Base-by-base conservation (phyloP, 2,329 filamentous ascomycete species). In the Magnaporthiopsis rhizophila region DNA sequence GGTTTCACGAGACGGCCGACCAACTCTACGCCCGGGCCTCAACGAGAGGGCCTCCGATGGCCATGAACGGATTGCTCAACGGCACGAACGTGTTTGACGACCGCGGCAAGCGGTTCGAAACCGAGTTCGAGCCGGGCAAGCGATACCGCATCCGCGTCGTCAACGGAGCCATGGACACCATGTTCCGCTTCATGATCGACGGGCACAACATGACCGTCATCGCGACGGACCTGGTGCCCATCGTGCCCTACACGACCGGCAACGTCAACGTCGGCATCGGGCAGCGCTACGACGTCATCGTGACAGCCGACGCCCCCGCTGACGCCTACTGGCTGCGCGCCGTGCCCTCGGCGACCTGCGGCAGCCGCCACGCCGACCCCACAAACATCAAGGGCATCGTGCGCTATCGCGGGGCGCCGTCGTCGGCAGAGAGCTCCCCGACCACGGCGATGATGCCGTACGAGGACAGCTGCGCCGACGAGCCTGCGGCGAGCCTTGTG, bases 201-300 rank as follows among this genome's bases (percentile, higher is more conserved):
- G 74, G 75, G 21, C 81, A 84, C 68, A 74, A 72, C 5, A 68
- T 83, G 66, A 79, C 74, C 0, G 78, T 84, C 50, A 78, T 83
- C 58, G 74, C 78, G 6, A 76, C 75, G 65, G 81, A 83, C 68
- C 79, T 81, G 53, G 79, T 82, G 1, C 74, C 78, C 0, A 72
- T 82, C 64, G 68, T 76, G 63, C 82, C 83, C 0, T 85, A 83
- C 68, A 74, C 73, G 2, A 80, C 79, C 0, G 71, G 78, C 5
- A 72, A 77, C 15, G 71, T 86, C 30, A 78, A 74, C 28, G 74
- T 86, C 28, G 74, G 72, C 50, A 74, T 79, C 53, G 77, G 77
- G 61, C 71, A 78, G 69, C 74, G 62, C 3, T 64, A 64, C 57
- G 57, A 64, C 13, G n/a, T 64, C 11, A 26, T 64, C 11, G 38